Conservation (phyloP, 768 basidiomycete species). For the Boletus subparvulus region DNA sequence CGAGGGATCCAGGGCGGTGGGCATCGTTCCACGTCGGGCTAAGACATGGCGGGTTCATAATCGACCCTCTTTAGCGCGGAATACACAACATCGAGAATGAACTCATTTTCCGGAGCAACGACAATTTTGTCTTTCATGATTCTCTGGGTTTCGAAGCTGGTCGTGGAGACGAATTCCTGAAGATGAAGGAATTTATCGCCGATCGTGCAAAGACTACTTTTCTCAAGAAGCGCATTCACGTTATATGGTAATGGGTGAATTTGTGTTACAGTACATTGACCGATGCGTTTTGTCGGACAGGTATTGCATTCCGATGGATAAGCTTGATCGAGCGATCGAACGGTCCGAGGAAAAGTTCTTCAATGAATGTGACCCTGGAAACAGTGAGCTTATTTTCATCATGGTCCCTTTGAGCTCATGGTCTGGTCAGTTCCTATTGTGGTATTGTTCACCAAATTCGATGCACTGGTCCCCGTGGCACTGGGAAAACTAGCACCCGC, state of each 20-base stretch:
- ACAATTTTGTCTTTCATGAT: constrained; percentile 6
- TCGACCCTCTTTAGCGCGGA: not conserved
- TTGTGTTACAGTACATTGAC: no score
- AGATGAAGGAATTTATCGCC: no score
- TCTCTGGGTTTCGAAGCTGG: not conserved
- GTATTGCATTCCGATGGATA: constrained; percentile 11
- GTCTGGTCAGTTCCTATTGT: not conserved
- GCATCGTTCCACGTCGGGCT: not conserved
- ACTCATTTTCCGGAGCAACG: constrained; percentile 1
- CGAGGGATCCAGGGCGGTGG: not conserved
- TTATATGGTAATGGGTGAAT: no score
- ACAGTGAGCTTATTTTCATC: no score
- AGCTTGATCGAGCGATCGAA: not conserved
- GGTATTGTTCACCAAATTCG: constrained; percentile 6
- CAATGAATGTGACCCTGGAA: no score
- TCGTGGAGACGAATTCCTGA: no score
- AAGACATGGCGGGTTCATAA: no score
- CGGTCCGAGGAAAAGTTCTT: no score
- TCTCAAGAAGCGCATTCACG: no score
- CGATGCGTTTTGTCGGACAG: not conserved
- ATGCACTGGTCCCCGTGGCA: not conserved
- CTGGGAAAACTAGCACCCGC: not conserved
- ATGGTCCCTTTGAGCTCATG: not conserved
- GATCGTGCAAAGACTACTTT: no score
- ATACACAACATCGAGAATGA: not conserved